phyloP scores from a whole-genome alignment of 345 rosid species.

The Anastatica hierochuntica region DNA sequence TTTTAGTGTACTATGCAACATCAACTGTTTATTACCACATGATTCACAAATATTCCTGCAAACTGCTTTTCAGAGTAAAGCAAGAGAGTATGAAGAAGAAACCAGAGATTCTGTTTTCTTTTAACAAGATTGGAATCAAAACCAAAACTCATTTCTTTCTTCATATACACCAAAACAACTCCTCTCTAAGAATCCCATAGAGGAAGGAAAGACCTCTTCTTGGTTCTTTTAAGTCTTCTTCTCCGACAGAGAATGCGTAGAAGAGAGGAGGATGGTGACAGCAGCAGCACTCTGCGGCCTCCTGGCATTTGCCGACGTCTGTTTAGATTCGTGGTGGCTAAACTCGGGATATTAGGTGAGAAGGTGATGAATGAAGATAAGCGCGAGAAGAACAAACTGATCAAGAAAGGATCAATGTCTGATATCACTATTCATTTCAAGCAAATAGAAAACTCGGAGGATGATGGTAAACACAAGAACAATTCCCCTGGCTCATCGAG shows the following conservation, averaged over 20 bases:
- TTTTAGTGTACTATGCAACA: neutral
- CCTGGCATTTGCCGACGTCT: constrained; percentile 16
- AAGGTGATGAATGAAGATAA: constrained; percentile 10
- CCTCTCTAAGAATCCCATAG: constrained; percentile 2
- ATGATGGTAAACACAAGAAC: neutral
- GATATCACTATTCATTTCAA: constrained; percentile 23
- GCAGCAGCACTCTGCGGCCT: constrained; percentile 10
- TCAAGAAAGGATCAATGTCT: constrained; percentile 17
- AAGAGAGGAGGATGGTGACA: constrained; percentile 8
- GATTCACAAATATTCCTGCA: constrained; percentile 5
- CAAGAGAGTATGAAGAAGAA: constrained; percentile 11
- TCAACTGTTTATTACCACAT: too few species aligned
- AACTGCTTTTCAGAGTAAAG: constrained; percentile 7
- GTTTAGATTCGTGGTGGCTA: constrained; percentile 16
- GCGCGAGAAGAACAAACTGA: constrained; percentile 15
- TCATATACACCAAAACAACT: constrained; percentile 6
- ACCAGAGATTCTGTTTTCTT: constrained; percentile 4
- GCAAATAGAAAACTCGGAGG: constrained; percentile 24
- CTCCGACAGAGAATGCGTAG: constrained; percentile 16
- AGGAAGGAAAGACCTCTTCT: constrained; percentile 1
- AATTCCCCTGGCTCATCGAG: constrained; percentile 7
- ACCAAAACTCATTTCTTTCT: constrained; percentile 9
- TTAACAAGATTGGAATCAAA: neutral
- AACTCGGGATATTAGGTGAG: constrained; percentile 12
- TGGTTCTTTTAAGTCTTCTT: neutral